A percentile compares a stretch with the other conserved stretches of the same genome.
These are phyloP conservation scores for Clathrus columnatus DNA, from an alignment of 768 basidiomycete genomes.

Conservation along the genomic window DNA sequence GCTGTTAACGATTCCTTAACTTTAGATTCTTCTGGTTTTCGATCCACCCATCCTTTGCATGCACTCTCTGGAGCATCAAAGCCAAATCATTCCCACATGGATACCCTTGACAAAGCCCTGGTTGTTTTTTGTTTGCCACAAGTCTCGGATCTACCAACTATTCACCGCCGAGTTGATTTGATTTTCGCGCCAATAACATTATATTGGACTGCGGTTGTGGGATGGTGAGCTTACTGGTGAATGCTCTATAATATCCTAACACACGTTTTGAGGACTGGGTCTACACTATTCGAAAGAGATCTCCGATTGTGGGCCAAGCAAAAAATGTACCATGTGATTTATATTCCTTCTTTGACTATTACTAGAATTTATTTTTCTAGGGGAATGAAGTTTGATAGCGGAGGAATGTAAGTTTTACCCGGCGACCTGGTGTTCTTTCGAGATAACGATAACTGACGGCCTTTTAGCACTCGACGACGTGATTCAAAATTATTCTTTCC, in stretches of 20 bases:
- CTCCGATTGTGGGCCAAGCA: slow-evolving; percentile 66
- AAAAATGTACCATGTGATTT: slow-evolving; percentile 40
- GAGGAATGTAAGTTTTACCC: slow-evolving; percentile 54
- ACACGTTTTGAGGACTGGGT: slow-evolving; percentile 92
- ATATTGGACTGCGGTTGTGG: slow-evolving; percentile 85
- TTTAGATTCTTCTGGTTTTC: slow-evolving; percentile 54
- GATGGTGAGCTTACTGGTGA: slow-evolving; percentile 65
- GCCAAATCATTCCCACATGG: slow-evolving; percentile 41
- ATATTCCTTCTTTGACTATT: neutral
- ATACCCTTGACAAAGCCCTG: slow-evolving; percentile 77
- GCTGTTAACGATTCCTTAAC: neutral
- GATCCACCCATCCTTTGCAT: slow-evolving; percentile 42
- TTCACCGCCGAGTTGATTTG: slow-evolving; percentile 70
- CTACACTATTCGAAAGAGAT: slow-evolving; percentile 85
- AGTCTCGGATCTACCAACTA: slow-evolving; percentile 22
- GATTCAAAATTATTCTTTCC: slow-evolving; percentile 56
- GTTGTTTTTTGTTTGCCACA: slow-evolving; percentile 65
- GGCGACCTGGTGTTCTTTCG: neutral
- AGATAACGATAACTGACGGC: neutral
- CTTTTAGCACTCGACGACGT: slow-evolving; percentile 46
- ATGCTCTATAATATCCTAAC: no score
- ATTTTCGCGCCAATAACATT: slow-evolving; percentile 69
- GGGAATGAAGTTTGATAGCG: slow-evolving; percentile 79
- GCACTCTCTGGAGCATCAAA: slow-evolving; percentile 21
- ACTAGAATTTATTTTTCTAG: slow-evolving; percentile 26